A percentile compares a stretch with the other conserved stretches of the same genome.
Conservation (phyloP, 2,329 filamentous ascomycete genomes). For the Tolypocladium amazonense region DNA sequence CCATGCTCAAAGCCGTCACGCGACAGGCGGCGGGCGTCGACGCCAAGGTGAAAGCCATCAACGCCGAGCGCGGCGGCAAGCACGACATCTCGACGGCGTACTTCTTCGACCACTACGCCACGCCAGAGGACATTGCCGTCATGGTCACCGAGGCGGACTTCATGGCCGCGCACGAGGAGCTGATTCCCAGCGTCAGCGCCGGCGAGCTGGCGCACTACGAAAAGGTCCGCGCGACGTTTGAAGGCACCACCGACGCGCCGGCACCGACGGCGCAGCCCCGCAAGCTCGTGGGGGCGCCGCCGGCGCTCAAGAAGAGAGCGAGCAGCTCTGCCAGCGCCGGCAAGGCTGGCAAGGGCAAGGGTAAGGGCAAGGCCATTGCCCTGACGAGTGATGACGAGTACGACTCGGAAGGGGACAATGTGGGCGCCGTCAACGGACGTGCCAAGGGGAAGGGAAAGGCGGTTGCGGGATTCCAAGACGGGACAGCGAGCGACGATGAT, state of each 20-base stretch:
- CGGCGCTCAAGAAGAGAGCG: conserved; percentile 10
- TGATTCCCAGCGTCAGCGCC: conserved; percentile 87
- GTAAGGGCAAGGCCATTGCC: conserved; percentile 23
- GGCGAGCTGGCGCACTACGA: conserved; percentile 92
- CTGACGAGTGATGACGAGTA: conserved; percentile 21
- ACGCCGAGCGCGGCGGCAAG: conserved; percentile 28
- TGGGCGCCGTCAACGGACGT: conserved; percentile 17
- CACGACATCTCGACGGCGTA: conserved; percentile 69
- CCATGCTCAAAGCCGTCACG: conserved; percentile 97
- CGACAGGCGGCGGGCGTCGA: conserved; percentile 79
- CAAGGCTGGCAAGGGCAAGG: conserved; percentile 22
- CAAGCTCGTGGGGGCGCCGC: conserved; percentile 16
- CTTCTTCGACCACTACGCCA: conserved; percentile 91
- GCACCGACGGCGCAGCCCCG: conserved; percentile 9
- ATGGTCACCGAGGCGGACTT: conserved; percentile 89
- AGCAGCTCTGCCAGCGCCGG: conserved; percentile 20
- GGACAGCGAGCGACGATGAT: conserved; percentile 45
- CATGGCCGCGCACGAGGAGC: conserved; percentile 64
- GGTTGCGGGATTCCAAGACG: conserved; percentile 39
- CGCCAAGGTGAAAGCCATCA: conserved; percentile 64
- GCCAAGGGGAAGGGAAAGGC: conserved; percentile 49
- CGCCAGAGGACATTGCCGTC: conserved; percentile 71
- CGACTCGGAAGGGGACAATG: conserved; percentile 21
- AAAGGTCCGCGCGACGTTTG: conserved; percentile 70
- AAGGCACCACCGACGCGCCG: conserved; percentile 35